These are phyloP conservation scores for Neoarthrinium moseri DNA, from an alignment of 2,329 filamentous ascomycete species.

Conservation along the genomic window DNA sequence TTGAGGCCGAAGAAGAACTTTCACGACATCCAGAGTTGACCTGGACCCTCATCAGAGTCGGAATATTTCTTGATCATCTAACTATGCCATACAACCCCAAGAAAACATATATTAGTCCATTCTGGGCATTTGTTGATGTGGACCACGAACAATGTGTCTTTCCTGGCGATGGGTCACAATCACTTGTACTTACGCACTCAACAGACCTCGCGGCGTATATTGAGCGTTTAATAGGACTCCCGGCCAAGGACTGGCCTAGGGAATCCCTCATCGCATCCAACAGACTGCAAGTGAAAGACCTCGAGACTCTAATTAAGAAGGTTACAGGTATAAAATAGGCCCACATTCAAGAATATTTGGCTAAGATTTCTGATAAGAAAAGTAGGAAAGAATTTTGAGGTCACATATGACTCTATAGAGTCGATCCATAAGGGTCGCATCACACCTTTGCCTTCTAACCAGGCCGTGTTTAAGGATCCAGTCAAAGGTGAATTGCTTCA, in stretches of 20 bases:
- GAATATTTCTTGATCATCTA: slow-evolving; percentile 37
- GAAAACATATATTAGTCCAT: slow-evolving; percentile 23
- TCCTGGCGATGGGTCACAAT: slow-evolving; percentile 27
- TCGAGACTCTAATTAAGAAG: slow-evolving; percentile 21
- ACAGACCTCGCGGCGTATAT: slow-evolving; percentile 29
- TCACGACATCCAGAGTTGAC: slow-evolving; percentile 20
- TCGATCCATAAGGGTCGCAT: too few relatives aligned
- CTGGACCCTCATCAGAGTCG: slow-evolving; percentile 31
- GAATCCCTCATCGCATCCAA: slow-evolving; percentile 25
- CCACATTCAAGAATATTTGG: too few relatives aligned
- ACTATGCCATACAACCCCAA: slow-evolving; percentile 24
- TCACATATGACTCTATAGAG: too few relatives aligned
- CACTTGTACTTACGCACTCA: slow-evolving; percentile 30
- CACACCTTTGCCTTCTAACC: too few relatives aligned
- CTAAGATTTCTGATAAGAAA: too few relatives aligned
- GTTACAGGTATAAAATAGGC: slow-evolving; percentile 20
- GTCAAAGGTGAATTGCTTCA: too few relatives aligned
- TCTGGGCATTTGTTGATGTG: slow-evolving; percentile 29
- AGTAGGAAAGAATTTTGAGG: too few relatives aligned
- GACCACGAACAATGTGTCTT: slow-evolving; percentile 22
- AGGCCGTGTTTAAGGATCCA: too few relatives aligned
- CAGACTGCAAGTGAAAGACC: slow-evolving; percentile 26
- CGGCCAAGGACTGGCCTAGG: slow-evolving; percentile 27
- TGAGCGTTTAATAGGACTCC: slow-evolving; percentile 26
- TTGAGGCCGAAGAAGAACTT: too few relatives aligned